phyloP scores from a whole-genome alignment of 192 early-diverging fungal species.

The Dissophora ornata region DNA sequence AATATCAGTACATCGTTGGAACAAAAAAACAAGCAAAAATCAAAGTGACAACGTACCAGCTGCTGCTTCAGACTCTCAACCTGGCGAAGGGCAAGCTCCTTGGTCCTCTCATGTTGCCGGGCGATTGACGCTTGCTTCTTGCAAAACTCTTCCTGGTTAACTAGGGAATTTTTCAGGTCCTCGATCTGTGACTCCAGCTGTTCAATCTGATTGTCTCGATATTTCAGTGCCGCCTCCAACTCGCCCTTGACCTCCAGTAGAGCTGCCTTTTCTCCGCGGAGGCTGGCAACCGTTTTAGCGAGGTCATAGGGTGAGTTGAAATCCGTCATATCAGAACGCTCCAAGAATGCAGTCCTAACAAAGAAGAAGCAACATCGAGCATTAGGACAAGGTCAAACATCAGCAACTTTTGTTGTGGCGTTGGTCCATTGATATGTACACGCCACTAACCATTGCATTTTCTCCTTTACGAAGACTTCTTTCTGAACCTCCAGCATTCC shows the following conservation, averaged over 20 bases:
- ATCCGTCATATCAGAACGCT: slow-evolving; percentile 52
- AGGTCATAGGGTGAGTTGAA: slow-evolving; percentile 66
- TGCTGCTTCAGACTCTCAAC: slow-evolving; percentile 73
- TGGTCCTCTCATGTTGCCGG: slow-evolving; percentile 56
- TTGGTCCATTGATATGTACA: too few species aligned
- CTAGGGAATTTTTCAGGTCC: slow-evolving; percentile 56
- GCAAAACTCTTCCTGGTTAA: slow-evolving; percentile 58
- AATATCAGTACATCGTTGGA: too few species aligned
- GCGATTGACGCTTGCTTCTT: slow-evolving; percentile 43
- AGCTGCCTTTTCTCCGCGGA: slow-evolving; percentile 58
- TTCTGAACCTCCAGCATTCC: slow-evolving; percentile 63
- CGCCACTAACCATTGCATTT: slow-evolving; percentile 68
- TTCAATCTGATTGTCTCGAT: slow-evolving; percentile 45
- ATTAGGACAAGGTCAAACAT: too few species aligned
- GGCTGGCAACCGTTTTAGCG: slow-evolving; percentile 56
- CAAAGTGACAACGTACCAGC: slow-evolving; percentile 55
- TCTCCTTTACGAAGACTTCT: slow-evolving; percentile 60
- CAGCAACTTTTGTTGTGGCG: too few species aligned
- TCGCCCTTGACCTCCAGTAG: slow-evolving; percentile 55
- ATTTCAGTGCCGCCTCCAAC: slow-evolving; percentile 45
- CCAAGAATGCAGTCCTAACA: slow-evolving; percentile 54
- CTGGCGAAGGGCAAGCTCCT: slow-evolving; percentile 69
- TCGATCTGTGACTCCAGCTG: slow-evolving; percentile 55
- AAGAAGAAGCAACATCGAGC: too few species aligned
- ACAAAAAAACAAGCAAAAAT: background rate